Conservation (phyloP, 2,329 filamentous ascomycete species). For the Trichoderma brevicompactum region DNA sequence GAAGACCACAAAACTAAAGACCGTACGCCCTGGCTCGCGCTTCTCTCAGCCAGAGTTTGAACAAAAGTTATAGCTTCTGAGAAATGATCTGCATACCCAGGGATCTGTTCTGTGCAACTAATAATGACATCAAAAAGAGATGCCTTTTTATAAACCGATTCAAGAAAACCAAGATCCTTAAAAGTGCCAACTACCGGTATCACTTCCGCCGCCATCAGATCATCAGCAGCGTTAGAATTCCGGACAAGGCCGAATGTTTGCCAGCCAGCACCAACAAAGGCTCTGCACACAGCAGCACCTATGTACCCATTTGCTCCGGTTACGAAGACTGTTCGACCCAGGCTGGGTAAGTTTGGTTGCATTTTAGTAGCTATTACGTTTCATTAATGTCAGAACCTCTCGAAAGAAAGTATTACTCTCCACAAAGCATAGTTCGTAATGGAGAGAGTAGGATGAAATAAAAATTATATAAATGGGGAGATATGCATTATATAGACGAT, state of each 20-base stretch:
- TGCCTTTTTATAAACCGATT: not conserved
- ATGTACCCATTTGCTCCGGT: constrained; percentile 56
- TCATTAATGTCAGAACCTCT: too few relatives aligned
- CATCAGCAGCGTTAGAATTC: constrained; percentile 37
- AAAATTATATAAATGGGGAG: too few relatives aligned
- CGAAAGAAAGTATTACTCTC: too few relatives aligned
- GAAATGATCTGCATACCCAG: constrained; percentile 48
- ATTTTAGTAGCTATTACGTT: not conserved
- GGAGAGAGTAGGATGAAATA: too few relatives aligned
- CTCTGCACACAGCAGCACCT: constrained; percentile 49
- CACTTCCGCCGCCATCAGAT: constrained; percentile 44
- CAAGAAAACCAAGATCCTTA: constrained; percentile 8
- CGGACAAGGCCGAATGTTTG: constrained; percentile 51
- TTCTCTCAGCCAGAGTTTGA: constrained; percentile 37
- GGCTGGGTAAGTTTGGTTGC: not conserved
- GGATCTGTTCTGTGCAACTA: constrained; percentile 47
- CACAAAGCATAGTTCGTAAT: too few relatives aligned
- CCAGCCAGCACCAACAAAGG: constrained; percentile 53
- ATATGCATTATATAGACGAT: too few relatives aligned
- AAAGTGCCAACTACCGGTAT: constrained; percentile 46
- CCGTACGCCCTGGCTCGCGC: constrained; percentile 31
- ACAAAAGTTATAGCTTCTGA: constrained; percentile 44
- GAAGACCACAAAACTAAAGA: constrained; percentile 52
- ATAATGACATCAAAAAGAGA: constrained; percentile 12
- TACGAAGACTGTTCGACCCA: constrained; percentile 45